Evolutionary conservation across 2,329 filamentous ascomycete species (phyloP), one percentile per base, ranked within the genome.

Genomic region (Ophiostoma ulmi): DNA sequence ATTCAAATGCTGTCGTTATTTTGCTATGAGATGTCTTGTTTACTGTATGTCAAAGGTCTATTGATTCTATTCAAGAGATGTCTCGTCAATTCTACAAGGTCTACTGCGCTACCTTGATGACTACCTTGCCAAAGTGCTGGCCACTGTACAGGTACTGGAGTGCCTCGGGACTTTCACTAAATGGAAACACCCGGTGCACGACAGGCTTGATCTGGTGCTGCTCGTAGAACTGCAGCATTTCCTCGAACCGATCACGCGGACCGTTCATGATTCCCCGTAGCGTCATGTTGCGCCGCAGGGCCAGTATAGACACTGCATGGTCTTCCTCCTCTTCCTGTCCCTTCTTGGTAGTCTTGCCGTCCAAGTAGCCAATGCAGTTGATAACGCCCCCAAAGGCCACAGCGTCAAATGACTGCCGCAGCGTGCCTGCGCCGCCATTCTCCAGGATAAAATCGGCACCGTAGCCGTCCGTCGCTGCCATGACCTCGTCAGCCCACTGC

Each of bases 221-320:
- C 41, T 80, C 76, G 70, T 81, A 84, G 65, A 84, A 83, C 41
- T 66, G 70, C 52, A 83, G 73, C 83, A 87, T 86, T 77, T 87
- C 85, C 77, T 85, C 83, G 71, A 87, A 83, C 61, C 81, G 77
- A 67, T 83, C 81, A 70, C 78, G 76, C 11, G 88, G 87, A 0
- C 88, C 89, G 76, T 90, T 90, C 38, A 90, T 75, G 7, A 90
- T 84, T 0, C 89, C 82, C 75, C 82, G 82, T 68, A 84, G 76
- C 41, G 83, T 84, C 17, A 82, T 81, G 72, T 83, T 84, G 72
- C 80, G 76, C 70, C 80, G 73, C 73, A 83, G 73, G n/a, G 82
- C 83, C 70, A 85, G 79, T 38, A 90, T 78, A 74, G 90, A 90
- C 17, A 88, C 84, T 73, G 85, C 80, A 76, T 87, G 85, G 31